These are phyloP conservation scores for Candida piceae DNA, from an alignment of 805 yeast genomes.

Conservation along the genomic window DNA sequence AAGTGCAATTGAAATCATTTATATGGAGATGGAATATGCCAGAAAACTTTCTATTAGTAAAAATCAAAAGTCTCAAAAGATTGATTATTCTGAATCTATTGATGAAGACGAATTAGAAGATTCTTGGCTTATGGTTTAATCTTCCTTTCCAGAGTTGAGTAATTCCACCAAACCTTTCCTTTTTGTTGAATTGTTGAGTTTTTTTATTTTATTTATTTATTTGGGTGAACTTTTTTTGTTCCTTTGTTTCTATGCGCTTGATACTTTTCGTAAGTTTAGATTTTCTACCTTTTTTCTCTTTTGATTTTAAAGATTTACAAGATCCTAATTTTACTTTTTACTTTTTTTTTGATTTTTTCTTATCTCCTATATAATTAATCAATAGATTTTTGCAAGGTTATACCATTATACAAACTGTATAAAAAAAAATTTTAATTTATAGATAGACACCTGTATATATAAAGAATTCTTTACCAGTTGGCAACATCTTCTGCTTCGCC, in stretches of 20 bases:
- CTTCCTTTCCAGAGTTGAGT: too few species aligned
- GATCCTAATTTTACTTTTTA: neutral
- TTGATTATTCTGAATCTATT: slow-evolving; percentile 7
- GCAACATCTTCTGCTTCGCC: slow-evolving; percentile 97
- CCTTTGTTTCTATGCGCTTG: neutral
- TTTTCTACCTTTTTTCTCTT: too few species aligned
- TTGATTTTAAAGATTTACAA: too few species aligned
- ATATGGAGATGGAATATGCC: slow-evolving; percentile 75
- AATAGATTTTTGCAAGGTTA: too few species aligned
- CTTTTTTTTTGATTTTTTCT: neutral
- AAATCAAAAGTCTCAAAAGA: slow-evolving; percentile 23
- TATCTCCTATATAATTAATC: neutral
- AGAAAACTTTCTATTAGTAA: slow-evolving; percentile 48
- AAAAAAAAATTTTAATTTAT: too few species aligned
- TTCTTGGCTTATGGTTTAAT: slow-evolving; percentile 26
- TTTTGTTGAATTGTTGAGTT: neutral
- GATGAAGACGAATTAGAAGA: slow-evolving; percentile 22
- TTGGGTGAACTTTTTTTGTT: neutral
- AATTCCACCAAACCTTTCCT: too few species aligned
- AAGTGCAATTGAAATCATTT: slow-evolving; percentile 72
- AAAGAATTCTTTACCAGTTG: slow-evolving; percentile 77
- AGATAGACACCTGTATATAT: too few species aligned
- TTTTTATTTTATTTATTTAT: neutral
- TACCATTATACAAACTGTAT: too few species aligned
- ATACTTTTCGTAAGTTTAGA: neutral